These are phyloP conservation scores for Annona cherimola DNA, from an alignment of 164 flowering plant species.

Conservation along the genomic window DNA sequence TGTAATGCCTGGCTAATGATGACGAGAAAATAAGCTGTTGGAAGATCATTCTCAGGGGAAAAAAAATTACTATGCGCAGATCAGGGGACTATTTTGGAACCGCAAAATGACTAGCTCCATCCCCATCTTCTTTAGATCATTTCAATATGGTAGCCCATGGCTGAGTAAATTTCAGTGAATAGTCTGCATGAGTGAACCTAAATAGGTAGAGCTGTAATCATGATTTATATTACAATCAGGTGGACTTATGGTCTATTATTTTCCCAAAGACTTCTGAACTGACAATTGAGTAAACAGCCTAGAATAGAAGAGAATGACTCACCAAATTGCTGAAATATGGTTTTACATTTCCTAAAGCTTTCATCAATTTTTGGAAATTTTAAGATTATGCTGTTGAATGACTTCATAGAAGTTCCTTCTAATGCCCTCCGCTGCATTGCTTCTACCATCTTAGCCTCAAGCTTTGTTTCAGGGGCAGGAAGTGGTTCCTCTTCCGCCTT, in stretches of 20 bases:
- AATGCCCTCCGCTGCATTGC: slow-evolving; percentile 65
- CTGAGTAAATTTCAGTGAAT: neutral
- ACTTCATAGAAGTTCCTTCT: slow-evolving; percentile 59
- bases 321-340: slow-evolving; percentile 79
- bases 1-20: neutral
- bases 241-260: no score
- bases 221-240: no score
- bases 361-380: slow-evolving; percentile 90
- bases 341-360: slow-evolving; percentile 72
- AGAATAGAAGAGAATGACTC: slow-evolving; percentile 9
- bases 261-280: neutral
- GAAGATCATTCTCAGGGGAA: no score
- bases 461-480: slow-evolving; percentile 58
- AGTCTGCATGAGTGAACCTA: neutral
- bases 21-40: no score
- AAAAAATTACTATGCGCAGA: no score
- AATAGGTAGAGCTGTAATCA: neutral
- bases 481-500: slow-evolving; percentile 31
- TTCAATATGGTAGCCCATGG: neutral
- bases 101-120: neutral
- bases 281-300: neutral
- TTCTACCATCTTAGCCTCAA: slow-evolving; percentile 81
- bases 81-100: no score
- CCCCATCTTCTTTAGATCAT: neutral
- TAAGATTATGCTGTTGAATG: slow-evolving; percentile 74